Conservation (phyloP, 148 eudicot genomes). For the Rhododendron vialii region DNA sequence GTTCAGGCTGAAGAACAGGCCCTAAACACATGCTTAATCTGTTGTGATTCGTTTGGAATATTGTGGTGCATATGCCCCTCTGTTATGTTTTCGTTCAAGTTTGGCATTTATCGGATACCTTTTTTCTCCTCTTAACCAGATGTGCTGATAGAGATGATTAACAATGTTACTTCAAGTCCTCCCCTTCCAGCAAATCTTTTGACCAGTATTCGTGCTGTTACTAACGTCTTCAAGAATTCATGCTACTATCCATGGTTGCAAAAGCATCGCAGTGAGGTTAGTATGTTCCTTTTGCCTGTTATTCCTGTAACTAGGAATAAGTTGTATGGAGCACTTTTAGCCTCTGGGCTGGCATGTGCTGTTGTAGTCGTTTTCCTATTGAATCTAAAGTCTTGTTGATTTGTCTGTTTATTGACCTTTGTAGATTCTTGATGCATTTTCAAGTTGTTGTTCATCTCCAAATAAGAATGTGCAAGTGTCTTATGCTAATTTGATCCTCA, state of each 20-base stretch:
- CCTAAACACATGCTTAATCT: background rate
- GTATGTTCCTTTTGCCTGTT: constrained; percentile 6
- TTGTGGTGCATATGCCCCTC: background rate
- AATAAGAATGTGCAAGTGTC: constrained; percentile 85
- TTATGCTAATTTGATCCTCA: constrained; percentile 83
- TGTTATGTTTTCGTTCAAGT: background rate
- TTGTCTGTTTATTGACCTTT: constrained; percentile 18
- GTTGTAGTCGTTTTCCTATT: background rate
- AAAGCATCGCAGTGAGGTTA: constrained; percentile 73
- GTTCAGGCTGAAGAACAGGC: background rate
- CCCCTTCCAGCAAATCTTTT: constrained; percentile 65
- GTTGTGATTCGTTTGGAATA: background rate
- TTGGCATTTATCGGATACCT: background rate
- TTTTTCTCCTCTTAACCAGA: constrained; percentile 39
- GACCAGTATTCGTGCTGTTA: constrained; percentile 71
- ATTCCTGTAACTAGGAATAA: too few relatives aligned
- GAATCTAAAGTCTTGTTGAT: background rate
- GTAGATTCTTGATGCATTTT: constrained; percentile 86
- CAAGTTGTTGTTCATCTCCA: constrained; percentile 58
- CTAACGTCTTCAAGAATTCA: constrained; percentile 68
- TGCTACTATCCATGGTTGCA: constrained; percentile 71
- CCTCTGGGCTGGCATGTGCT: background rate
- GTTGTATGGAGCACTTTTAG: background rate
- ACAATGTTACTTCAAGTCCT: constrained; percentile 58
- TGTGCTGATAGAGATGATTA: constrained; percentile 51